A percentile compares a stretch with the other conserved stretches of the same genome.
Conservation (phyloP, 208 protist genomes). For the Borovskyia barvae region DNA sequence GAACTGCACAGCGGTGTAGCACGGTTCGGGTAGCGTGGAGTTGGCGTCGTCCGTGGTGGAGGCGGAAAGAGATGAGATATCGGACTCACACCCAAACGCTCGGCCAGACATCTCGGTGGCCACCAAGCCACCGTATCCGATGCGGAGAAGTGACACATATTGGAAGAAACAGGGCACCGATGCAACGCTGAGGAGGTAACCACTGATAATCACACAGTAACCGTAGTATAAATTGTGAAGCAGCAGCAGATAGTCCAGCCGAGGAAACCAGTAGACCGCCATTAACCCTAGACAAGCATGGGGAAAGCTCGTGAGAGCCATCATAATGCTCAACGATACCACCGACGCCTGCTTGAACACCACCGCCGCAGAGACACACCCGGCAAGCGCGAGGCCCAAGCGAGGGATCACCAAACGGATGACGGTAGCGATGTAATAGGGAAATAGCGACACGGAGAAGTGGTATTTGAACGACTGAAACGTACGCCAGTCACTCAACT, state of each 20-base stretch:
- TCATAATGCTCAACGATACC: conserved; percentile 22
- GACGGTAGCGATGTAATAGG: conserved; percentile 43
- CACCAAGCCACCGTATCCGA: conserved; percentile 45
- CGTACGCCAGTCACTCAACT: conserved; percentile 38
- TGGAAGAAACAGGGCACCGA: conserved; percentile 30
- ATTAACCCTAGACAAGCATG: conserved; percentile 34
- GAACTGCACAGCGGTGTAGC: conserved; percentile 11
- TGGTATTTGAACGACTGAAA: conserved; percentile 33
- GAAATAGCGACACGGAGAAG: conserved; percentile 30
- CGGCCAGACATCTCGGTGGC: conserved; percentile 21
- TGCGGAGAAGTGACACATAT: conserved; percentile 36
- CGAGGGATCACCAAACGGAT: conserved; percentile 35
- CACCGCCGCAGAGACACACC: conserved; percentile 22
- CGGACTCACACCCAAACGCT: conserved; percentile 25
- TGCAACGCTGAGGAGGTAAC: conserved; percentile 44
- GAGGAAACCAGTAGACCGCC: conserved; percentile 40
- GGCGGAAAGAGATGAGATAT: neutral
- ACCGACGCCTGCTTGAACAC: conserved; percentile 22
- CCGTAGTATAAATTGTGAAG: conserved; percentile 37
- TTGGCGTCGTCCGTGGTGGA: neutral
- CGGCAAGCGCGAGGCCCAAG: conserved; percentile 23
- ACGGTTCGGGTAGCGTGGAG: neutral
- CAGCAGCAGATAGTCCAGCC: conserved; percentile 15
- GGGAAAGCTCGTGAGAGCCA: conserved; percentile 36
- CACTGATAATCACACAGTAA: conserved; percentile 51